Conservation (phyloP, 352 stramenopile species). For the Thalassiosira hispida region DNA sequence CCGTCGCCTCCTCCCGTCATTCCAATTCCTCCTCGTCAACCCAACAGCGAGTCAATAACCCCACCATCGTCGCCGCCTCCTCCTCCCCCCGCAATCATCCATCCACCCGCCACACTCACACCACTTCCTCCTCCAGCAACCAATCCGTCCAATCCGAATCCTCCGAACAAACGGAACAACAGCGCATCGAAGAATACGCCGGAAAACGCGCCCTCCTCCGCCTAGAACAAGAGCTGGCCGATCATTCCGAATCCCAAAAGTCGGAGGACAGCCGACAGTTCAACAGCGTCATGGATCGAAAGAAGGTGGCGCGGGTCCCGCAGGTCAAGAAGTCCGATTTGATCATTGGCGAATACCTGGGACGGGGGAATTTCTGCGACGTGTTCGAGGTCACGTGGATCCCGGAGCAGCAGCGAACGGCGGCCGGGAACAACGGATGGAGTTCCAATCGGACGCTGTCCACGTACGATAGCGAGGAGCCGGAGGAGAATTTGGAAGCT, state of each 20-base stretch:
- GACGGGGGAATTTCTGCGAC: slow-evolving; percentile 48
- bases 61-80: too few species aligned
- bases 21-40: too few species aligned
- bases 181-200: slow-evolving; percentile 34
- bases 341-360: slow-evolving; percentile 48
- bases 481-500: too few species aligned
- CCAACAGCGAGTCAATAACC: too few species aligned
- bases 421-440: not conserved
- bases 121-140: too few species aligned
- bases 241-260: not conserved
- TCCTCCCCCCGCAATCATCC: too few species aligned
- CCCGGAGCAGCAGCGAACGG: not conserved
- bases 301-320: slow-evolving; percentile 25
- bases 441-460: too few species aligned
- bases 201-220: slow-evolving; percentile 31
- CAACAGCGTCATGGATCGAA: slow-evolving; percentile 23
- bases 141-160: too few species aligned
- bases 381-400: slow-evolving; percentile 49
- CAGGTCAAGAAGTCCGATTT: slow-evolving; percentile 35
- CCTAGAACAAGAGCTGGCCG: slow-evolving; percentile 29
- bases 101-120: too few species aligned
- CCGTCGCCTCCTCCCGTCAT: too few species aligned
- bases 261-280: not conserved
- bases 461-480: too few species aligned
- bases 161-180: slow-evolving; percentile 13